Evolutionary conservation across 306 rosid species (phyloP), one percentile per base, ranked within the genome.

Genomic region (Medicago ruthenica): DNA sequence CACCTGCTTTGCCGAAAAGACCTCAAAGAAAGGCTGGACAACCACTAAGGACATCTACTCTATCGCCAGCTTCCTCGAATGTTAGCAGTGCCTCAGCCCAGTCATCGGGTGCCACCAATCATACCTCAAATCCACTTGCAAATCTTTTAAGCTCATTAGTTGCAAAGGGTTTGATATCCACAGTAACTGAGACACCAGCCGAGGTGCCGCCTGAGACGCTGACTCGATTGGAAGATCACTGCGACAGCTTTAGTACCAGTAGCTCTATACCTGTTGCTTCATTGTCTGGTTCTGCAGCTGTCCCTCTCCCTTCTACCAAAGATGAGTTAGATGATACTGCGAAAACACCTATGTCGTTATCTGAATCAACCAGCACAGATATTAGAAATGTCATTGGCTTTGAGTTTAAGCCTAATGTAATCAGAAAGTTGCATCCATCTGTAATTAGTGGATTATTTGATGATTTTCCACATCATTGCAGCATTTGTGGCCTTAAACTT

Each of bases 141-240:
- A 84, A 79, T 86, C 93, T 93, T 72, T 73, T 93, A 81, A 93
- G 91, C 82, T 89, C 97, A 41, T 86, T 93, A 79, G 98, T 93
- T 75, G 96, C 92, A 1, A 88, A 89, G 83, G 98, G 98, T 64
- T 85, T 93, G 81, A 91, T 93, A 72, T 89, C 92, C 21, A 87
- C 97, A 51, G 89, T 89, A 64, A 65, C 84, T 1, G 97, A 88
- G 69, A 57, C 81, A 16, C 54, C 73, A 9, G 64, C 80, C 54
- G 71, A 3, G 58, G 83, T 76, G 15, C 62, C 91, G 58, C 17
- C 80, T 42, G 82, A 89, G 75, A 48, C 5, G 54, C 17, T 48
- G 9, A 0, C 18, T 48, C 54, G 54, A 48, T 48, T 15, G 54
- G 54, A 48, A 48, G 54, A 48, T 48, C 18, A 48, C 54, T 14